Evolutionary conservation across 129 eudicot genomes (phyloP).

Genomic region (Pulicaria dysenterica): DNA sequence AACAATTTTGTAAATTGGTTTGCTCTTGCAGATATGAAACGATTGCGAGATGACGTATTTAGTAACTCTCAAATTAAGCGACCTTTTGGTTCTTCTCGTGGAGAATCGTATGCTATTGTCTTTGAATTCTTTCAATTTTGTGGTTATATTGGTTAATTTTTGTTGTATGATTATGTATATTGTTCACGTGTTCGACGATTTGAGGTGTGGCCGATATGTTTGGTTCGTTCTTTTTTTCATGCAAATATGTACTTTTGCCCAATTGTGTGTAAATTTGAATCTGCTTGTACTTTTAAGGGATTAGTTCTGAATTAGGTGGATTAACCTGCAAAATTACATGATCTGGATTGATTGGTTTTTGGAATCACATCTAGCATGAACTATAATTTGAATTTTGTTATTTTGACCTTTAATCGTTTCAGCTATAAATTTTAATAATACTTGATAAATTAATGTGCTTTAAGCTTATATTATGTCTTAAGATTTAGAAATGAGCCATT

Average conservation of each 20-base stretch:
- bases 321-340: conserved; percentile 3
- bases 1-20: conserved; percentile 9
- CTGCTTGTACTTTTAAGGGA: conserved; percentile 23
- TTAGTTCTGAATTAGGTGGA: conserved; percentile 29
- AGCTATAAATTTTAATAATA: background rate
- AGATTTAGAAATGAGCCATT: background rate
- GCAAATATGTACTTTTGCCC: conserved; percentile 25
- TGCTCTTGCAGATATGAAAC: conserved; percentile 72
- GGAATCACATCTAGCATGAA: conserved; percentile 18
- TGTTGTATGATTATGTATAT: background rate
- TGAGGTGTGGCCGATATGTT: conserved; percentile 1
- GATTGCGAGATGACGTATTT: conserved; percentile 74
- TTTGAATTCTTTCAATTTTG: background rate
- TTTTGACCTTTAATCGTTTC: conserved; percentile 6
- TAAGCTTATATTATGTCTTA: background rate
- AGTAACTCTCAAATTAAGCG: conserved; percentile 76
- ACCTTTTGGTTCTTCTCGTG: conserved; percentile 78
- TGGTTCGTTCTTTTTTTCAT: conserved; percentile 4
- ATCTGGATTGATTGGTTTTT: conserved; percentile 11
- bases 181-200: background rate
- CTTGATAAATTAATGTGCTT: conserved; percentile 5
- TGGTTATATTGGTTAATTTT: conserved; percentile 12
- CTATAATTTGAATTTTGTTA: background rate
- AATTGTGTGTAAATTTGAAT: conserved; percentile 11
- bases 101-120: conserved; percentile 64